Evolutionary conservation across 768 basidiomycete genomes (phyloP), one percentile per base, ranked within the genome.

Genomic region (Lactarius trivialis): DNA sequence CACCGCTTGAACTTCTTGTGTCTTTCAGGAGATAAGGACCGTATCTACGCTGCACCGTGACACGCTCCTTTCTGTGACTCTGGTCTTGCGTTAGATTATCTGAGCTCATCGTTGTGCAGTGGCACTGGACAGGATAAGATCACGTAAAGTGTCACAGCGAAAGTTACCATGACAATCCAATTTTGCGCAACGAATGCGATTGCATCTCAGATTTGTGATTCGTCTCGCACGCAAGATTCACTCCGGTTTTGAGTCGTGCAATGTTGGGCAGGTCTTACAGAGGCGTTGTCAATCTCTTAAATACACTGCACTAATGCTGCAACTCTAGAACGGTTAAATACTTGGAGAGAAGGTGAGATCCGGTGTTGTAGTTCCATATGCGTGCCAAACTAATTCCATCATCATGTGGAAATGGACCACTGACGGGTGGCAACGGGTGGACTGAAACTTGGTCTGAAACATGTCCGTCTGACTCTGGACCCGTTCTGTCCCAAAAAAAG

Each of bases 231-330:
- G 26, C 59, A 60, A n/a, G 1, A 33, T 30, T 14, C 30, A 26
- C 43, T 34, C 54, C 24, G 17, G 37, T 26, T 53, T 57, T 55
- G 54, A 36, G 41, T 39, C 72, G 77, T 65, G 71, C 63, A 34
- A 89, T 91, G 86, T 80, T 85, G 30, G 76, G 79, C 32, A 78
- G 82, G 68, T 81, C 84, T 4, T 93, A 93, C 70, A 77, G 78
- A 68, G 86, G 91, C 67, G 91, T 92, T 0, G 76, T 93, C 49
- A 80, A 84, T 49, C 76, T 78, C 63, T 78, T 93, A 52, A 93
- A 94, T 72, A 78, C 86, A 39, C 78, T 93, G 2, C 95, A 99
- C 89, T 32, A 99, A 98, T 79, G 93, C 93, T 19, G 91, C 93
- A n/a, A 83, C 86, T 24, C 78, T 99, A 26, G 93, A 94, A 32